These are phyloP conservation scores for Acanthamoeba divionensis DNA, from an alignment of 208 protist genomes.

Conservation along the genomic window DNA sequence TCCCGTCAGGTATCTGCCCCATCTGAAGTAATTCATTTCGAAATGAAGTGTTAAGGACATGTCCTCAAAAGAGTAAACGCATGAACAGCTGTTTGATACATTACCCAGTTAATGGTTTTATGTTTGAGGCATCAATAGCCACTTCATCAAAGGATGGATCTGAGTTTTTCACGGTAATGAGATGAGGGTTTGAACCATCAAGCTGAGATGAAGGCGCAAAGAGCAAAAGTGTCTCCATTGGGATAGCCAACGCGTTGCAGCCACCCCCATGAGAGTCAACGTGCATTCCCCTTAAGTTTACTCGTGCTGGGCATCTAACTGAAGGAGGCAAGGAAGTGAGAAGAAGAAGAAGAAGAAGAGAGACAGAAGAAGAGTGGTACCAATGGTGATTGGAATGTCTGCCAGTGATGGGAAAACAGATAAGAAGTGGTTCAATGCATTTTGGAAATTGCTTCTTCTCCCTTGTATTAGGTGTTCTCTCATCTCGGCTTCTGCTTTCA, in stretches of 20 bases:
- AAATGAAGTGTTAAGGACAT: too few relatives aligned
- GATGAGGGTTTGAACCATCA: neutral
- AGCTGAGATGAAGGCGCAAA: neutral
- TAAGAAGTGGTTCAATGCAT: too few relatives aligned
- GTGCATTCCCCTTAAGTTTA: slow-evolving; percentile 58
- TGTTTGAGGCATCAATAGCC: neutral
- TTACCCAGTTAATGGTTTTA: neutral
- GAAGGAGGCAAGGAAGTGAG: neutral
- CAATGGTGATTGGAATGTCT: too few relatives aligned
- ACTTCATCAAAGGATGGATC: neutral
- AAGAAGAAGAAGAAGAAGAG: too few relatives aligned
- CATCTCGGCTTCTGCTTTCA: too few relatives aligned
- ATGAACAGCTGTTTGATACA: neutral
- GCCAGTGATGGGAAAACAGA: too few relatives aligned
- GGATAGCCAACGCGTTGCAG: slow-evolving; percentile 39
- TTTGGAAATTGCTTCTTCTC: too few relatives aligned
- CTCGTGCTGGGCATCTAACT: slow-evolving; percentile 26
- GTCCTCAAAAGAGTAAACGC: neutral
- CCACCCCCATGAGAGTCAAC: slow-evolving; percentile 52
- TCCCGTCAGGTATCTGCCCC: neutral
- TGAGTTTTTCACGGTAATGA: neutral
- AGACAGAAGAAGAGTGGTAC: too few relatives aligned
- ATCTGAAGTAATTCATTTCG: neutral
- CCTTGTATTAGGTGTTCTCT: too few relatives aligned
- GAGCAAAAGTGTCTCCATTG: slow-evolving; percentile 33